phyloP scores from a whole-genome alignment of 2,329 filamentous ascomycete species.

The Zarea fungicola region DNA sequence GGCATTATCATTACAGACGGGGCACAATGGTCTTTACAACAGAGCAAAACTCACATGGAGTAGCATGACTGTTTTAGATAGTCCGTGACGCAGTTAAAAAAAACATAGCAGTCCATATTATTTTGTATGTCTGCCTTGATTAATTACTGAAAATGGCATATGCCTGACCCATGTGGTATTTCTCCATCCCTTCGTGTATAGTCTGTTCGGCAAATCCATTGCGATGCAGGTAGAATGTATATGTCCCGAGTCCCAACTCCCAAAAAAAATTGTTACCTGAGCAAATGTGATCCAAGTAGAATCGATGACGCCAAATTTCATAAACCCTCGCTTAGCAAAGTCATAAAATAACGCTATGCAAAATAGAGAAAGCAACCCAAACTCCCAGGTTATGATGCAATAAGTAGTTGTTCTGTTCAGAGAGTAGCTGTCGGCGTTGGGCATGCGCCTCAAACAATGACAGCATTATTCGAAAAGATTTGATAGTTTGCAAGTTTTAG shows the following conservation, averaged over 20 bases:
- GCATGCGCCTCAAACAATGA: conserved; percentile 26
- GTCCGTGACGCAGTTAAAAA: no score
- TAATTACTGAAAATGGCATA: no score
- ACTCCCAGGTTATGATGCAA: conserved; percentile 8
- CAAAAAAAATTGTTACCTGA: no score
- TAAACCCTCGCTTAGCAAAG: neutral
- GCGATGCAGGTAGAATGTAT: no score
- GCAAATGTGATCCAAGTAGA: neutral
- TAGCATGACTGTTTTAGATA: no score
- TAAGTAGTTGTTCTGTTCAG: neutral
- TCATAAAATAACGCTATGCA: conserved; percentile 2
- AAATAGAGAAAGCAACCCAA: neutral
- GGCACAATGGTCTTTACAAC: conserved; percentile 6
- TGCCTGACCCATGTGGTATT: no score
- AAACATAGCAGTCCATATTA: neutral
- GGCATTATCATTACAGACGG: conserved; percentile 71
- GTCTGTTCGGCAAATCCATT: no score
- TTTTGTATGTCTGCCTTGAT: no score
- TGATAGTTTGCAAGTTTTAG: conserved; percentile 55
- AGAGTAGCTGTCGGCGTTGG: neutral
- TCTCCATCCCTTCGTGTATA: neutral
- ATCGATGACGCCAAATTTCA: neutral
- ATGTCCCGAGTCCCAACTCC: no score
- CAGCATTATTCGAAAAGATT: conserved; percentile 38
- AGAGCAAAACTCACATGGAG: conserved; percentile 16